A percentile compares a stretch with the other conserved stretches of the same genome.
Conservation (phyloP, 73 alveolate genomes). For the Stentor roeselii region DNA sequence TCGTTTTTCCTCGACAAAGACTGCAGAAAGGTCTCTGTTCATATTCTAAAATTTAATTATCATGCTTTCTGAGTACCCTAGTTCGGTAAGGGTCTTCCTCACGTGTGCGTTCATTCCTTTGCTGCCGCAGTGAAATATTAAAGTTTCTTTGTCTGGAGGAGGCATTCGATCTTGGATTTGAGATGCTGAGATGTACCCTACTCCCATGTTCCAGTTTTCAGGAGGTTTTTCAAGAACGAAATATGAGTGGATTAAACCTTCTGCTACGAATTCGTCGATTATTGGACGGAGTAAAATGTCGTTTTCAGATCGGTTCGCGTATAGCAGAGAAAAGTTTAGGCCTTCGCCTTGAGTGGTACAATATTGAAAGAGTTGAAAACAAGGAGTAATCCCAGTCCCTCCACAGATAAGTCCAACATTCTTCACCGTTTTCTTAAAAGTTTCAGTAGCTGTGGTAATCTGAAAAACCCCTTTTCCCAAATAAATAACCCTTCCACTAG, state of each 20-base stretch:
- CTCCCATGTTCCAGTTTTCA: conserved; percentile 45
- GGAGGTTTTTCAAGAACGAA: conserved; percentile 53
- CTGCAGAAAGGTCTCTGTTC: neutral
- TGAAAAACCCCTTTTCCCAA: conserved; percentile 54
- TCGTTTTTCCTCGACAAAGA: neutral
- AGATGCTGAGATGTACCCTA: conserved; percentile 48
- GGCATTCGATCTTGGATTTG: conserved; percentile 49
- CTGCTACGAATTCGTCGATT: conserved; percentile 41
- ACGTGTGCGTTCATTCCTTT: conserved; percentile 47
- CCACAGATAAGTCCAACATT: conserved; percentile 69
- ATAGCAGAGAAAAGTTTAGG: conserved; percentile 36
- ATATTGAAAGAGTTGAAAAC: conserved; percentile 51
- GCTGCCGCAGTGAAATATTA: conserved; percentile 64
- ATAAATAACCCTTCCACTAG: conserved; percentile 56
- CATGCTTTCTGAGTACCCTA: conserved; percentile 51
- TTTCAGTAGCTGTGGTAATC: conserved; percentile 31
- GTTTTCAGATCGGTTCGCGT: conserved; percentile 58
- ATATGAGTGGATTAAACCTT: conserved; percentile 31
- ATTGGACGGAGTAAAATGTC: conserved; percentile 57
- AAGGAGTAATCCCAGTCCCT: conserved; percentile 75
- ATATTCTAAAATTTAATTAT: conserved; percentile 44
- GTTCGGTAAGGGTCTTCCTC: conserved; percentile 32
- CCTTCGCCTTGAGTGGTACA: conserved; percentile 36
- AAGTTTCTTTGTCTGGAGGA: conserved; percentile 46
- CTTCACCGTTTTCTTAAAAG: conserved; percentile 24